These are phyloP conservation scores for Penstemon eatonii DNA, from an alignment of 257 asterid genomes.

Conservation along the genomic window DNA sequence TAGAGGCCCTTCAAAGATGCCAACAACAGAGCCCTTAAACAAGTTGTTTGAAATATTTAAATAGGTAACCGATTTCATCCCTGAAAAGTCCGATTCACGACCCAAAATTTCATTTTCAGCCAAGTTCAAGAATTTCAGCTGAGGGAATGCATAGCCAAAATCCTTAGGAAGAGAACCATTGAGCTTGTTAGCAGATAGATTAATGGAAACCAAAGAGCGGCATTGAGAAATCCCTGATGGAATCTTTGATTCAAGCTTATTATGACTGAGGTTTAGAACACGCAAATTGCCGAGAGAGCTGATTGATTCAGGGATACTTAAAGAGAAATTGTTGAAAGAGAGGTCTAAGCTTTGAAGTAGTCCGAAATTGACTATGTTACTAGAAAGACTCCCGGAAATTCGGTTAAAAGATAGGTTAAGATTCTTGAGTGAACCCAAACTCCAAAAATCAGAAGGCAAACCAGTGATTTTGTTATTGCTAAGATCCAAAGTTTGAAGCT, in stretches of 20 bases:
- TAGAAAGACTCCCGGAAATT: conserved; percentile 54
- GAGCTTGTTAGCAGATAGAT: conserved; percentile 66
- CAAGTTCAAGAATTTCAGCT: conserved; percentile 57
- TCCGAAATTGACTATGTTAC: conserved; percentile 82
- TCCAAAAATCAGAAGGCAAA: conserved; percentile 91
- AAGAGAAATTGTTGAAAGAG: conserved; percentile 75
- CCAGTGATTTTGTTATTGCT: conserved; percentile 70
- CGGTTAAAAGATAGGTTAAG: conserved; percentile 75
- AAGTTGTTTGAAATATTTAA: conserved; percentile 76
- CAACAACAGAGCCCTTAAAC: conserved; percentile 72
- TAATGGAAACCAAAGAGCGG: conserved; percentile 54
- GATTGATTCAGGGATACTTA: conserved; percentile 70
- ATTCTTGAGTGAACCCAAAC: conserved; percentile 65
- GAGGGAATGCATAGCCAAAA: conserved; percentile 64
- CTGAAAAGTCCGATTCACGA: conserved; percentile 59
- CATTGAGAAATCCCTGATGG: conserved; percentile 67
- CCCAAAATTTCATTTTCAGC: conserved; percentile 64
- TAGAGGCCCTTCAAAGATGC: conserved; percentile 57
- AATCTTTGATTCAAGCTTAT: conserved; percentile 52
- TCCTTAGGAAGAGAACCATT: conserved; percentile 58
- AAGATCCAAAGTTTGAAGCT: conserved; percentile 73
- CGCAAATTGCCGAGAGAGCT: conserved; percentile 60
- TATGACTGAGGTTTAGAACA: conserved; percentile 58
- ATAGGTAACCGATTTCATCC: conserved; percentile 47
- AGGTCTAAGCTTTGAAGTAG: conserved; percentile 69